Base-by-base conservation (phyloP, 2,329 filamentous ascomycete species). In the Cordyceps fumosorosea region DNA sequence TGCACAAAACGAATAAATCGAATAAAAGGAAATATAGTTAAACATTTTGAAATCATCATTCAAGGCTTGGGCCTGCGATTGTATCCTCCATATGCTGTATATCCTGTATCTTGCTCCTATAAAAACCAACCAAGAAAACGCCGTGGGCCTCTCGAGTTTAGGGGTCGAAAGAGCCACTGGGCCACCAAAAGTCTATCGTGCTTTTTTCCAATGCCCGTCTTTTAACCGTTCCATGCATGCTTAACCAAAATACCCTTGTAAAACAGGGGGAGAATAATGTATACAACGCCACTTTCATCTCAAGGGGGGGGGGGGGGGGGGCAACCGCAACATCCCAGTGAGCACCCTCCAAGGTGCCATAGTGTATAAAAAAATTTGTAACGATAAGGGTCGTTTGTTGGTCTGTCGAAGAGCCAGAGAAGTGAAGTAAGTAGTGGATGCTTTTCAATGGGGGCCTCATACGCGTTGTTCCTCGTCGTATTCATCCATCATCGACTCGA, bases 401-500 rank as follows among this genome's bases (percentile, higher is more conserved):
- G 44, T 53, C 47, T 57, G 54, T 56, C 53, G 20, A 62, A 34
- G 47, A 62, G 45, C 44, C 34, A 45, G 45, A 52, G 59, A 50
- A 52, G 48, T 44, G 50, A 59, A 62, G 45, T 51, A 42, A 63
- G 45, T 51, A 37, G 63, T 62, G 60, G 59, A 37, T 37, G 64
- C 62, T 56, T 53, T 59, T 62, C 37, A 47, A 20, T 57, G 57
- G 50, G 56, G 51, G 11, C 2, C 51, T 70, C 63, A 75, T 47
- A 72, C 72, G 42, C 67, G 68, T 56, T 69, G 65, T n/a, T 74
- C 24, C 20, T 58, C 68, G 56, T 70, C 70, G 48, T 73, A 73
- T 54, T 72, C 71, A 60, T 71, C 68, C 34, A 72, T 66, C 40
- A 74, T 69, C 26, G 69, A 63, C 18, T 74, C 73, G 53, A 74